Evolutionary conservation across 495 filamentous ascomycete species (phyloP).

Genomic region (Neurospora tetrasperma): DNA sequence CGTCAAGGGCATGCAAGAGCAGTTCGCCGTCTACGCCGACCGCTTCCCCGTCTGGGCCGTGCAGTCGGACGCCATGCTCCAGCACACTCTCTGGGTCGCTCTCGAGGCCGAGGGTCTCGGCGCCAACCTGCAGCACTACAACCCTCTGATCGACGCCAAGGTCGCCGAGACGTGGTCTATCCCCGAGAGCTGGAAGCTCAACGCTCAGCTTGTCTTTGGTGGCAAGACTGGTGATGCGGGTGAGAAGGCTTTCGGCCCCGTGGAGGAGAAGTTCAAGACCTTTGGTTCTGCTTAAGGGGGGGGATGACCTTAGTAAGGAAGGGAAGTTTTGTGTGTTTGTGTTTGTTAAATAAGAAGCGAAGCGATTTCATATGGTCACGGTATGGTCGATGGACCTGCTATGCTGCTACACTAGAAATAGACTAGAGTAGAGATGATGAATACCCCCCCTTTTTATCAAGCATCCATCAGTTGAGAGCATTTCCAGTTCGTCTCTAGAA

Average conservation of each 20-base stretch:
- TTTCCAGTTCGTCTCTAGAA: background rate
- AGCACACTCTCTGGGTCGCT: constrained; percentile 54
- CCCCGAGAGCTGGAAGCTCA: constrained; percentile 48
- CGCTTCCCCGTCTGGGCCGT: constrained; percentile 49
- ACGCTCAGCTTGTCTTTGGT: constrained; percentile 54
- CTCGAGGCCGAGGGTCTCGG: constrained; percentile 62
- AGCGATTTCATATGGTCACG: no score
- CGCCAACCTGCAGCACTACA: constrained; percentile 68
- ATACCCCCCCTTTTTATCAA: background rate
- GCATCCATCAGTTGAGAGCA: background rate
- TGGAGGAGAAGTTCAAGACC: constrained; percentile 46
- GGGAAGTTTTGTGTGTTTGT: background rate
- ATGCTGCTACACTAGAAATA: background rate
- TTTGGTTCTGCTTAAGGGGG: constrained; percentile 25
- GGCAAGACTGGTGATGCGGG: constrained; percentile 37
- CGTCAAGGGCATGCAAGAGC: constrained; percentile 40
- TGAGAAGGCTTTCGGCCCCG: constrained; percentile 43
- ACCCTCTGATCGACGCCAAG: constrained; percentile 52
- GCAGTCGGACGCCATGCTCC: constrained; percentile 57
- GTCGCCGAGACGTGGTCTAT: constrained; percentile 48
- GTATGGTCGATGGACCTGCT: no score
- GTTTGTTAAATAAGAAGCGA: background rate
- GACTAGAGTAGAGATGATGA: background rate
- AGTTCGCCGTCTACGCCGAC: constrained; percentile 48
- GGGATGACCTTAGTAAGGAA: background rate